Conservation (phyloP, 352 stramenopile species). For the Phytophthora citricola region DNA sequence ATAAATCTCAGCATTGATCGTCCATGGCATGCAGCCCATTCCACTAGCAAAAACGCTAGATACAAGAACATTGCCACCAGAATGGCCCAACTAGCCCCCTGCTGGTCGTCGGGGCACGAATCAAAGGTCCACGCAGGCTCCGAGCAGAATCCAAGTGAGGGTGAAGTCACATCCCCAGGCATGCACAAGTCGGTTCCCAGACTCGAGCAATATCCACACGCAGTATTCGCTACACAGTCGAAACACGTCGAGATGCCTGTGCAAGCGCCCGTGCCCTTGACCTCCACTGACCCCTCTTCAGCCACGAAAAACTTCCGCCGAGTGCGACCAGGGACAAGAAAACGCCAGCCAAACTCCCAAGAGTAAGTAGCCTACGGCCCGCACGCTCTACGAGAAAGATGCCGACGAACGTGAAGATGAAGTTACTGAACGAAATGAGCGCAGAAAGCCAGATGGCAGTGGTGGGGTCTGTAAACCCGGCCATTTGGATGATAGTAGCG, state of each 20-base stretch:
- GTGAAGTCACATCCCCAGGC: conserved; percentile 22
- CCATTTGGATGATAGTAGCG: conserved; percentile 79
- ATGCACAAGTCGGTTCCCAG: conserved; percentile 36
- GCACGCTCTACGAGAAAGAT: conserved; percentile 31
- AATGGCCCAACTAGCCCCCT: conserved; percentile 54
- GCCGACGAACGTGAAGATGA: conserved; percentile 33
- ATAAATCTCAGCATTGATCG: conserved; percentile 96
- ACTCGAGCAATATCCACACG: conserved; percentile 46
- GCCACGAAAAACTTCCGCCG: conserved; percentile 31
- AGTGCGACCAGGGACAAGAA: conserved; percentile 24
- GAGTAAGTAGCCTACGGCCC: conserved; percentile 19
- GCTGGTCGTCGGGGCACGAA: conserved; percentile 59
- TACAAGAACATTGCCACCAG: conserved; percentile 74
- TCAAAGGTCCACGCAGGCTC: conserved; percentile 46
- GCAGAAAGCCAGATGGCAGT: conserved; percentile 80
- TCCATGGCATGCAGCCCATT: conserved; percentile 93
- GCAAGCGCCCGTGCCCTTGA: conserved; percentile 41
- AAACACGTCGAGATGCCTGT: conserved; percentile 61
- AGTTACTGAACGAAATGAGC: conserved; percentile 50
- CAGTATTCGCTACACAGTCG: conserved; percentile 61
- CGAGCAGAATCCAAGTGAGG: conserved; percentile 28
- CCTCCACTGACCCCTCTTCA: conserved; percentile 15
- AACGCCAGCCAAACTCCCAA: conserved; percentile 22
- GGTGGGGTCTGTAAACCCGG: conserved; percentile 68
- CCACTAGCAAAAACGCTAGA: conserved; percentile 75